These are phyloP conservation scores for Rachicladosporium sp. DNA, from an alignment of 2,329 filamentous ascomycete genomes.

Conservation along the genomic window DNA sequence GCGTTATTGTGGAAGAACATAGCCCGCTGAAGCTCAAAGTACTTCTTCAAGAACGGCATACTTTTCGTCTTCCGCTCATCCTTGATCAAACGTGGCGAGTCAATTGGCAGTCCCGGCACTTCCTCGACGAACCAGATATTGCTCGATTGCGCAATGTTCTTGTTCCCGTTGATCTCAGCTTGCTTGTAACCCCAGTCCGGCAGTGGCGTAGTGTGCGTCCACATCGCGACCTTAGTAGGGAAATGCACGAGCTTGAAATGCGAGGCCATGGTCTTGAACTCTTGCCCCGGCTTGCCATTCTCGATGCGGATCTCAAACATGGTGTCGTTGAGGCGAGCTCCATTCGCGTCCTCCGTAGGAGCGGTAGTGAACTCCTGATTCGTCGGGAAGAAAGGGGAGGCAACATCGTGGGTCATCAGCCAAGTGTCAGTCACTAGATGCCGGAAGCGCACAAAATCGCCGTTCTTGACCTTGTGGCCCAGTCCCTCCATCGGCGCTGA, in stretches of 20 bases:
- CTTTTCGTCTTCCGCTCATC: constrained; percentile 67
- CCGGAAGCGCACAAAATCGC: constrained; percentile 73
- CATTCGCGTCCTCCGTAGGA: constrained; percentile 56
- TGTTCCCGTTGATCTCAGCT: constrained; percentile 98
- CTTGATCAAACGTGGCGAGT: constrained; percentile 62
- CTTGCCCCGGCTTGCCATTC: constrained; percentile 63
- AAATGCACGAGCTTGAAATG: constrained; percentile 95
- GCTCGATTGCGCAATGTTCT: constrained; percentile 77
- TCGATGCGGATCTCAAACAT: constrained; percentile 89
- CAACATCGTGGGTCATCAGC: constrained; percentile 89
- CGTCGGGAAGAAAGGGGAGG: constrained; percentile 88
- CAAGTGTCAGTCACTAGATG: constrained; percentile 77
- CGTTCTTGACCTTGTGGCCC: constrained; percentile 61
- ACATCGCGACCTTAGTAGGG: constrained; percentile 95
- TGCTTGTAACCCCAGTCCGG: constrained; percentile 96
- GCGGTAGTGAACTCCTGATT: constrained; percentile 98
- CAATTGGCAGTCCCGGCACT: constrained; percentile 63
- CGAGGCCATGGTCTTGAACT: constrained; percentile 81
- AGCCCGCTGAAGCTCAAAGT: constrained; percentile 87
- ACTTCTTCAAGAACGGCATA: constrained; percentile 83
- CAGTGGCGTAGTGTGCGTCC: constrained; percentile 90
- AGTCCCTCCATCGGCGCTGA: constrained; percentile 40
- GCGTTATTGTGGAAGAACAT: constrained; percentile 99
- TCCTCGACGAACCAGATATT: constrained; percentile 94
- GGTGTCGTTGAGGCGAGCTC: constrained; percentile 70